phyloP scores from a whole-genome alignment of 106 monocot genomes.

The Allium sativum region DNA sequence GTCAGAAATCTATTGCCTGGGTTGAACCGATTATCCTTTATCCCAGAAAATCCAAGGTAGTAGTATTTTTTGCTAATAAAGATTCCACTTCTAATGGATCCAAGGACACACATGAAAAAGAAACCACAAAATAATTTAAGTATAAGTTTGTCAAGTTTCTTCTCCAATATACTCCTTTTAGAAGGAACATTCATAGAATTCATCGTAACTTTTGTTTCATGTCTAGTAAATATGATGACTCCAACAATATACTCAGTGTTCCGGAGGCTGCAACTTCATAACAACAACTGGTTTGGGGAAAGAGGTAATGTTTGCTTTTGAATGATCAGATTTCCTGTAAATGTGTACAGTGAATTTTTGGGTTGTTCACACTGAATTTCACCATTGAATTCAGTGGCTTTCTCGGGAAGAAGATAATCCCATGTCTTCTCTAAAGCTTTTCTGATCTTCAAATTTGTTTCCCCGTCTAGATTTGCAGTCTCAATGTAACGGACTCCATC shows the following conservation, averaged over 20 bases:
- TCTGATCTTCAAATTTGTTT: conserved; percentile 96
- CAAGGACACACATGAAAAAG: conserved; percentile 89
- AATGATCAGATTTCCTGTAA: conserved; percentile 84
- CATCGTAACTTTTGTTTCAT: conserved; percentile 99
- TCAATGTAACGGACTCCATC: conserved; percentile 46
- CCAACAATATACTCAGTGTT: conserved; percentile 96
- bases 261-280: conserved; percentile 92
- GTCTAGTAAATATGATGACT: conserved; percentile 81
- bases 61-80: conserved; percentile 77
- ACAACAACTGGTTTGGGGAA: conserved; percentile 87
- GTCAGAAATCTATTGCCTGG: conserved; percentile 93
- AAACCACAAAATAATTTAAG: conserved; percentile 78
- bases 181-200: conserved; percentile 99
- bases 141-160: conserved; percentile 95
- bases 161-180: conserved; percentile 97
- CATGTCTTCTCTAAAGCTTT: conserved; percentile 93
- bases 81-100: conserved; percentile 94
- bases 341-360: conserved; percentile 94
- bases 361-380: conserved; percentile 98
- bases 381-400: conserved; percentile 85
- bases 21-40: conserved; percentile 73
- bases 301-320: conserved; percentile 86
- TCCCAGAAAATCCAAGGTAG: conserved; percentile 58
- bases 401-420: conserved; percentile 75
- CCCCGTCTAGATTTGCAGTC: conserved; percentile 98